Evolutionary conservation across 371 early-diverging fungal genomes (phyloP), one percentile per base, ranked within the genome.

Genomic region (Apophysomyces elegans): DNA sequence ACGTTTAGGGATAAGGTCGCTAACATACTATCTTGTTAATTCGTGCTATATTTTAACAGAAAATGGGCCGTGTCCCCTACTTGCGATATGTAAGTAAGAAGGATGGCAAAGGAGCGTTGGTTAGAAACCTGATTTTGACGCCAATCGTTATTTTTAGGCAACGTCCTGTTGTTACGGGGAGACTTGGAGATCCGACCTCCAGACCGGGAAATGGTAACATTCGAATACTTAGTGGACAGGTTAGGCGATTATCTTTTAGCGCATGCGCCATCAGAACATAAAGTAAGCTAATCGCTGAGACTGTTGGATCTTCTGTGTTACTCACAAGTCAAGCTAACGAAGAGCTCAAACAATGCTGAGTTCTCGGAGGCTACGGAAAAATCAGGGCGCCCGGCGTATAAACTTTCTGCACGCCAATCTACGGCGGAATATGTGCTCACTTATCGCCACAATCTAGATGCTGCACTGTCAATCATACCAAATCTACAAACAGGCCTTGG

Each of bases 11-110:
- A 26, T 26, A 26, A 1, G 32, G 9, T 9, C 39, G 7, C 18
- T 59, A 45, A 61, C 67, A 59, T 44, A 37, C 3, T 26, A 47
- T 59, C 41, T 58, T 14, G 8, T 41, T 3, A 41, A 41, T 1
- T 13, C 1, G 8, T 41, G 41, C 4, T 41, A 41, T 4, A 41
- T 59, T 36, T 62, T 35, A 18, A 47, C 72, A 86, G 87, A 88
- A 63, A 95, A 96, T 75, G 96, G 97, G 0, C 97, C 97, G 0
- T 96, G 97, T 72, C 97, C 97, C 16, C 70, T 96, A 56, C 82
- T 96, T 0, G 93, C 95, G 7, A 84, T 96, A 11, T 86, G 90
- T 74, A 71, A 61, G 67, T 44, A 50, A 41, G 18, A 32, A 44
- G n/a, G 11, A 35, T 8, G 18, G 7, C 41, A 12, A 13, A 4